Base-by-base conservation (phyloP, 805 yeast species). In the Saccharomycopsis sp. region DNA sequence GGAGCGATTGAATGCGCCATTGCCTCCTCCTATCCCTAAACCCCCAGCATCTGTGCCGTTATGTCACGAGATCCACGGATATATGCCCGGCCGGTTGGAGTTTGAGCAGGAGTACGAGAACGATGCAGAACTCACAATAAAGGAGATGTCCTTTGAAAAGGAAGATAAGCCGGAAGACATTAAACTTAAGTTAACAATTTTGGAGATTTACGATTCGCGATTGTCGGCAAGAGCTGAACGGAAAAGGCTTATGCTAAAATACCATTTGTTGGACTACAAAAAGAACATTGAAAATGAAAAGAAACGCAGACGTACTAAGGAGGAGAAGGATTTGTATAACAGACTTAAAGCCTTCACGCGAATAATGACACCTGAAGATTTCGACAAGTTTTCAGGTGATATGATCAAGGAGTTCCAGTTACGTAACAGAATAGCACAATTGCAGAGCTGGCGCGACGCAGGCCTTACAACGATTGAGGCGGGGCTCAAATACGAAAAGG, bases 51-150 rank as follows among this genome's bases (percentile, higher is more conserved):
- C 97, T 4, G 92, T 88, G 4, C 99, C 99, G 0, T 79, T 94
- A 58, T 91, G 98, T 73, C 97, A 95, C 67, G 98, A 95, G 66
- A 83, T 94, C 61, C 98, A 94, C 70, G 97, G 97, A 2, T 94
- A 85, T 69, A 94, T 94, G 99, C 99, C 99, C 46, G 99, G 98
- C 50, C 82, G 99, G 67, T 75, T 94, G 61, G 99, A 94, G 70
- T 94, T 94, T 70, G 99, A 94, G 66, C 89, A 86, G 59, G 99
- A 94, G 70, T 91, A 88, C 46, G 99, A 94, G 69, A 94, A 94
- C 66, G 99, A 94, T 57, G 98, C 99, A 0, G 99, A 94, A 71
- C 78, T 86, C 57, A 85, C 94, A 0, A 89, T 94, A 18, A 94
- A 94, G 68, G 99, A 94, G 69, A 89, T 94, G 96, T 80, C 86